Percentiles rank a stretch among this genome's conserved stretches.
Evolutionary conservation across 1,284 basidiomycete genomes (phyloP).

Genomic region (Ceratobasidium sp.): DNA sequence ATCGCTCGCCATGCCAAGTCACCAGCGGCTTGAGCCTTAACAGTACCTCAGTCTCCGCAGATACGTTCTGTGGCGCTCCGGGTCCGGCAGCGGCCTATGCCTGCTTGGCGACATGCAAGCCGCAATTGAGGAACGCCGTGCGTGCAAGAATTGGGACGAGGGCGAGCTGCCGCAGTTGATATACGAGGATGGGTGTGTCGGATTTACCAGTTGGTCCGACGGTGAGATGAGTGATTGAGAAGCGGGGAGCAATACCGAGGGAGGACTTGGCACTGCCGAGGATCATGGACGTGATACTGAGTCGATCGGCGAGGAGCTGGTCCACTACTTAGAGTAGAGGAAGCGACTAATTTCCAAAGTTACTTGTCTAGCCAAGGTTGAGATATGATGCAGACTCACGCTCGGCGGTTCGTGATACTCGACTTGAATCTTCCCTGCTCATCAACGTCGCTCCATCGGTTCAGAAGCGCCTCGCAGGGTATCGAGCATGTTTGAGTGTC

Average conservation of each 20-base stretch:
- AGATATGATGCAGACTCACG: conserved; percentile 16
- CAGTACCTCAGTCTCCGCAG: conserved; percentile 41
- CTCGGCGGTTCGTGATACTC: conserved; percentile 33
- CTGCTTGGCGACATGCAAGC: conserved; percentile 40
- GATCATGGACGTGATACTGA: conserved; percentile 43
- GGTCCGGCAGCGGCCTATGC: conserved; percentile 34
- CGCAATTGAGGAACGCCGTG: conserved; percentile 39
- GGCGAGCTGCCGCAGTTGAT: conserved; percentile 43
- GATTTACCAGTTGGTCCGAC: conserved; percentile 32
- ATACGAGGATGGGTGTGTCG: conserved; percentile 39
- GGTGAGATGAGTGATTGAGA: conserved; percentile 35
- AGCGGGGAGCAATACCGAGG: conserved; percentile 39
- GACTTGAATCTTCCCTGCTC: conserved; percentile 40
- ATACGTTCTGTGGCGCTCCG: conserved; percentile 21
- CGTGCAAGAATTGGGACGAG: conserved; percentile 42
- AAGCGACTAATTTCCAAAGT: too few relatives aligned
- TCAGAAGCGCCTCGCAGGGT: conserved; percentile 41
- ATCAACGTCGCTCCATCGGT: conserved; percentile 40
- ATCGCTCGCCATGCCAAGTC: conserved; percentile 42
- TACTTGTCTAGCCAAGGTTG: too few relatives aligned
- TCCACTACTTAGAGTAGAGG: conserved; percentile 42
- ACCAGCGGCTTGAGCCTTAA: conserved; percentile 41
- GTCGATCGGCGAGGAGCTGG: conserved; percentile 41
- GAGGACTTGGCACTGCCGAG: conserved; percentile 42
- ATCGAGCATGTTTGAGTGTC: conserved; percentile 42